Percentiles rank a stretch among this genome's conserved stretches.
phyloP scores from a whole-genome alignment of 2,329 filamentous ascomycete species.

The Daldinia sp. region DNA sequence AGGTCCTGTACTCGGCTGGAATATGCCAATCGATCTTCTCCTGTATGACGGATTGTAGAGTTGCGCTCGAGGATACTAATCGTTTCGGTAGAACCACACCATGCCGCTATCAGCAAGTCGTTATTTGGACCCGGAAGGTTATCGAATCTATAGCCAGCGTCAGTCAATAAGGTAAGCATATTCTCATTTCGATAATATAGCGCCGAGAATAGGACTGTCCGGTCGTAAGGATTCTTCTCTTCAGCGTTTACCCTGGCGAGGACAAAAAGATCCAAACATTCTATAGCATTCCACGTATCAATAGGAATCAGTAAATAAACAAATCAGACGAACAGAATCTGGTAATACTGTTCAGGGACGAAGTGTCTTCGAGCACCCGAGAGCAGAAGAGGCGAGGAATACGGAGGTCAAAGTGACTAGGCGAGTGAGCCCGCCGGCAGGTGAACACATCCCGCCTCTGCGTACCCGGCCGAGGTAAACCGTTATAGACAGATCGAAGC shows the following conservation, averaged over 20 bases:
- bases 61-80: constrained; percentile 9
- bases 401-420: constrained; percentile 11
- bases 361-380: constrained; percentile 11
- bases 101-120: background rate
- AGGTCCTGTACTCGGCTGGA: constrained; percentile 22
- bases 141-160: constrained; percentile 16
- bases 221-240: background rate
- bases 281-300: too few species aligned
- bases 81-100: background rate
- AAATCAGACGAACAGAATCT: too few species aligned
- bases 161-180: constrained; percentile 10
- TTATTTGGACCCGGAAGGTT: background rate
- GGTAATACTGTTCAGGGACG: constrained; percentile 7
- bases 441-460: constrained; percentile 6
- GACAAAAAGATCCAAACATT: constrained; percentile 11
- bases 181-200: background rate
- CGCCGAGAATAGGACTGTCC: background rate
- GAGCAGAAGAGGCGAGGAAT: constrained; percentile 22
- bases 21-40: constrained; percentile 24
- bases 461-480: background rate
- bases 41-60: constrained; percentile 12
- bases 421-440: constrained; percentile 13
- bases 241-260: background rate
- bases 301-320: too few species aligned
- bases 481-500: constrained; percentile 21